A percentile compares a stretch with the other conserved stretches of the same genome.
Conservation (phyloP, 2,329 filamentous ascomycete species). For the Tolypocladium nubicola region DNA sequence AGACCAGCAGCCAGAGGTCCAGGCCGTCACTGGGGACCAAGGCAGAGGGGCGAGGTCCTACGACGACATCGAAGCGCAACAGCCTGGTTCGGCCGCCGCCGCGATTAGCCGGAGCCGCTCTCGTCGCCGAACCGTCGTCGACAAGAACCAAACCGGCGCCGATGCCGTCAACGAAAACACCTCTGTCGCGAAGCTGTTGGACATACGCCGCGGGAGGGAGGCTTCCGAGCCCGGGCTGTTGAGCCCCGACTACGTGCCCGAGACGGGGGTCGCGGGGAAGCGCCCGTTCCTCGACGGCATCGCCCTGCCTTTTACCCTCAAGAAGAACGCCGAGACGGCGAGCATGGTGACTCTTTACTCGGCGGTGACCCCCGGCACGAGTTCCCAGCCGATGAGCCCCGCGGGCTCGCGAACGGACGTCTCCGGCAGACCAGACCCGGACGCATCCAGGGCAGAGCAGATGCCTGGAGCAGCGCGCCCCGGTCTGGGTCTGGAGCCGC, state of each 20-base stretch:
- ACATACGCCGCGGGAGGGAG: constrained; percentile 27
- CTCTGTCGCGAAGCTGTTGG: constrained; percentile 31
- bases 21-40: constrained; percentile 25
- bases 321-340: constrained; percentile 51
- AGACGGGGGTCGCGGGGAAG: constrained; percentile 45
- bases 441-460: constrained; percentile 4
- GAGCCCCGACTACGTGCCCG: constrained; percentile 30
- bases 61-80: constrained; percentile 28
- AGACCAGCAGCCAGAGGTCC: constrained; percentile 22
- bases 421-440: background rate
- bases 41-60: constrained; percentile 32
- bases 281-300: constrained; percentile 58
- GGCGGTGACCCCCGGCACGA: constrained; percentile 15
- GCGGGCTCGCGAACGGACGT: background rate
- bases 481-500: constrained; percentile 36
- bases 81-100: constrained; percentile 13
- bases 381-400: constrained; percentile 23
- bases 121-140: constrained; percentile 34
- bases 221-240: constrained; percentile 29
- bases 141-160: constrained; percentile 37
- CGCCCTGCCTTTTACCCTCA: constrained; percentile 62
- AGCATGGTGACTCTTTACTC: constrained; percentile 60
- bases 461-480: constrained; percentile 18
- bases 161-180: constrained; percentile 25
- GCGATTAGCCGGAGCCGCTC: constrained; percentile 27